Evolutionary conservation across 2,329 filamentous ascomycete species (phyloP).

Genomic region (Lachnellula suecica): DNA sequence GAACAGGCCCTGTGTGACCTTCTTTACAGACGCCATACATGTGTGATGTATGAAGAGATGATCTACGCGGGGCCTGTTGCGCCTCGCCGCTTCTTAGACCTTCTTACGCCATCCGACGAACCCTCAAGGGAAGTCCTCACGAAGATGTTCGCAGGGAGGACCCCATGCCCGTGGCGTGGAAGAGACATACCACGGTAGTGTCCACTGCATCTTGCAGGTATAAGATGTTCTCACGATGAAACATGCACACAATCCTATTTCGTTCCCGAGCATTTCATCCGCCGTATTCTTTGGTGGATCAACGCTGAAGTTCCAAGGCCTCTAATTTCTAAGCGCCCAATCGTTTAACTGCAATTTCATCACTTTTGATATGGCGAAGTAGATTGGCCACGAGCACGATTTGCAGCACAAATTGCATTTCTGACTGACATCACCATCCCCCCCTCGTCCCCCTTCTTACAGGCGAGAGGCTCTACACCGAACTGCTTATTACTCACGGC

Average conservation of each 20-base stretch:
- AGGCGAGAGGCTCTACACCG: background rate
- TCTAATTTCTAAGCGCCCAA: constrained; percentile 3
- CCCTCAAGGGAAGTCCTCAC: background rate
- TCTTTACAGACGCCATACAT: background rate
- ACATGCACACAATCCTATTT: background rate
- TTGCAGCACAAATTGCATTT: background rate
- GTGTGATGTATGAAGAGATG: background rate
- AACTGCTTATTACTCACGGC: background rate
- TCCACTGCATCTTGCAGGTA: background rate
- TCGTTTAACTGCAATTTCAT: background rate
- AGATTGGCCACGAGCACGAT: background rate
- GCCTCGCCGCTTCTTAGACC: background rate
- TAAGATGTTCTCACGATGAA: background rate
- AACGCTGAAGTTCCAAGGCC: background rate
- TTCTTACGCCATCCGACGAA: background rate
- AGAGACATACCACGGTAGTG: too few relatives aligned
- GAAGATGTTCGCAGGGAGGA: background rate
- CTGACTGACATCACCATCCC: background rate
- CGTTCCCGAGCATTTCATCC: background rate
- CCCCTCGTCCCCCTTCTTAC: background rate
- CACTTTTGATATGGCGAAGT: background rate
- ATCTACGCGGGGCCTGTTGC: background rate
- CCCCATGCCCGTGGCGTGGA: too few relatives aligned
- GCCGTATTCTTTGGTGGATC: background rate
- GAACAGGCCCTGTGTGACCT: background rate